Conservation (phyloP, 2,329 filamentous ascomycete genomes). For the Cercospora canescens region DNA sequence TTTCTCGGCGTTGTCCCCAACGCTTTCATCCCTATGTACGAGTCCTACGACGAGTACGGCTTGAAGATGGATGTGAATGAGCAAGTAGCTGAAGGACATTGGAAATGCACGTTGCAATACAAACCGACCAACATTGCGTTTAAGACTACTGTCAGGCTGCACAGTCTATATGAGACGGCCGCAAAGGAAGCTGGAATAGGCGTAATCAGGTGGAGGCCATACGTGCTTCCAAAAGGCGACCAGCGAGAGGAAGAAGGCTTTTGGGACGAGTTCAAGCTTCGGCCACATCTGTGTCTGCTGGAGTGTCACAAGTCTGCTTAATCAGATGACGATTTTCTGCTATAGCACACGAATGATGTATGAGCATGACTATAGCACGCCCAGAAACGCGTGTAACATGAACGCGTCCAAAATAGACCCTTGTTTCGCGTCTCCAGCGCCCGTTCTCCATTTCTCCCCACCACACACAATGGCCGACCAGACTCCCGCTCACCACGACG, state of each 20-base stretch:
- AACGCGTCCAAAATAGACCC: neutral
- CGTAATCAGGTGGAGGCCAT: constrained; percentile 12
- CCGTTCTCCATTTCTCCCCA: neutral
- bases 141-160: neutral
- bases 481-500: constrained; percentile 42
- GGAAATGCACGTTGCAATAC: neutral
- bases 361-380: neutral
- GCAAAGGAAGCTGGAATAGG: constrained; percentile 16
- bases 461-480: constrained; percentile 32
- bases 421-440: constrained; percentile 2
- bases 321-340: neutral
- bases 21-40: constrained; percentile 3
- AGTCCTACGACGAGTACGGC: neutral
- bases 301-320: constrained; percentile 4
- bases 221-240: constrained; percentile 13
- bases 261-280: constrained; percentile 18
- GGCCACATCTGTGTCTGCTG: constrained; percentile 14
- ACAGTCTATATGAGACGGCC: constrained; percentile 11
- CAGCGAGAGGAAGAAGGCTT: constrained; percentile 11
- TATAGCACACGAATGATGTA: neutral
- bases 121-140: neutral
- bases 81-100: neutral
- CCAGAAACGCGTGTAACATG: neutral
- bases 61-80: neutral
- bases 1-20: constrained; percentile 5